Evolutionary conservation across 257 asterid genomes (phyloP), one percentile per base, ranked within the genome.

Genomic region (Fraxinus pennsylvanica): DNA sequence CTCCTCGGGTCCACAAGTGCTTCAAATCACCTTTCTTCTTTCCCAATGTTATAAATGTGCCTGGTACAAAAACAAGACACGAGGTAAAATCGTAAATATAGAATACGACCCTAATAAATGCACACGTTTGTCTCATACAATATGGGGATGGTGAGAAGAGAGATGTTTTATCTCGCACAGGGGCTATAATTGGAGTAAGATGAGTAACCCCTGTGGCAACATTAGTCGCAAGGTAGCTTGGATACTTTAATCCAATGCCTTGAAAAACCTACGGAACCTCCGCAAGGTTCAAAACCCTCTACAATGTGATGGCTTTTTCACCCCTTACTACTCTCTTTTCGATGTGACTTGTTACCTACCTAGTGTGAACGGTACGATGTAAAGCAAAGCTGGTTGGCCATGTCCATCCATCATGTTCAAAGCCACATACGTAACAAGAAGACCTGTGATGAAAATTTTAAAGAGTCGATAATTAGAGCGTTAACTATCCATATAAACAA

Each of bases 361-460:
- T 81, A 96, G 83, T 1, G 95, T 96, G 90, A 90, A 93, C 12
- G 99, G 99, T n/a, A 96, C 99, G 52, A 96, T 96, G 85, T 96
- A 96, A 38, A 96, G 99, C 89, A 96, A 82, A 36, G 98, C 99
- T 15, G 99, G 99, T 69, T 96, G 98, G 65, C 99, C 99, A 68
- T 92, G 96, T 71, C 99, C 99, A 66, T 93, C 97, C 97, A 92
- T 96, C 92, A 96, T 77, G 86, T 89, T 93, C 75, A 96, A 90
- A 35, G 97, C 99, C 85, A 93, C 91, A 38, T 96, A 96, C 27
- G 99, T 96, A 10, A 89, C 81, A 66, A 93, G 89, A 86, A 96
- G 97, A 82, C 98, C 99, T 95, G 87, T 71, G 43, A 50, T 9
- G 68, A 71, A 61, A 41, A 6, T 70, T 36, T 19, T 17, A 19